phyloP scores from a whole-genome alignment of 2,329 filamentous ascomycete species.

The Rachicladosporium sp. region DNA sequence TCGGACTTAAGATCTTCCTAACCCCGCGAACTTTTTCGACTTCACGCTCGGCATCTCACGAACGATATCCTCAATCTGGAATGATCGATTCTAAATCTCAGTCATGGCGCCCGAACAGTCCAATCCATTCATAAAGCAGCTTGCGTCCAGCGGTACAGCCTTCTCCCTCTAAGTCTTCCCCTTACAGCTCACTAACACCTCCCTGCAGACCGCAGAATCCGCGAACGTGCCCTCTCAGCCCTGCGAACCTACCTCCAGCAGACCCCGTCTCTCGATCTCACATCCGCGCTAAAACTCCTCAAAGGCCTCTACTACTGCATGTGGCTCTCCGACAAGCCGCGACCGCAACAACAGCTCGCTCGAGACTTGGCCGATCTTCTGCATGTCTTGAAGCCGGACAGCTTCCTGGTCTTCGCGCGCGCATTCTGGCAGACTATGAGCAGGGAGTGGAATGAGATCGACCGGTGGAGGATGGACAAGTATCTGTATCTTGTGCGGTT shows the following conservation, averaged over 20 bases:
- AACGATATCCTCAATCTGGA: no score
- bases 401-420: constrained; percentile 32
- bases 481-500: constrained; percentile 75
- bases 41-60: no score
- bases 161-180: constrained; percentile 27
- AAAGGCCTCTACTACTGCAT: constrained; percentile 81
- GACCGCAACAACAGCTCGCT: constrained; percentile 76
- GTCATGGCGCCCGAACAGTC: background rate
- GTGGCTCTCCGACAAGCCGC: constrained; percentile 85
- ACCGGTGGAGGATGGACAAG: constrained; percentile 62
- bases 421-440: constrained; percentile 42
- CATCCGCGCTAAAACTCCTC: constrained; percentile 81
- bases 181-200: background rate
- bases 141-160: constrained; percentile 65
- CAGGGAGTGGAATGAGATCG: constrained; percentile 40
- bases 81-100: no score
- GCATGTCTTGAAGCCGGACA: constrained; percentile 40
- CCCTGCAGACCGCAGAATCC: constrained; percentile 15
- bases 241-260: constrained; percentile 66
- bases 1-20: no score
- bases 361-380: constrained; percentile 62
- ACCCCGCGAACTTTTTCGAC: no score
- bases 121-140: constrained; percentile 63
- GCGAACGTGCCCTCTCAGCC: constrained; percentile 48
- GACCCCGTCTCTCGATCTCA: constrained; percentile 46